Base-by-base conservation (phyloP, 192 early-diverging fungal species). In the Gryganskiella cystojenkinii region DNA sequence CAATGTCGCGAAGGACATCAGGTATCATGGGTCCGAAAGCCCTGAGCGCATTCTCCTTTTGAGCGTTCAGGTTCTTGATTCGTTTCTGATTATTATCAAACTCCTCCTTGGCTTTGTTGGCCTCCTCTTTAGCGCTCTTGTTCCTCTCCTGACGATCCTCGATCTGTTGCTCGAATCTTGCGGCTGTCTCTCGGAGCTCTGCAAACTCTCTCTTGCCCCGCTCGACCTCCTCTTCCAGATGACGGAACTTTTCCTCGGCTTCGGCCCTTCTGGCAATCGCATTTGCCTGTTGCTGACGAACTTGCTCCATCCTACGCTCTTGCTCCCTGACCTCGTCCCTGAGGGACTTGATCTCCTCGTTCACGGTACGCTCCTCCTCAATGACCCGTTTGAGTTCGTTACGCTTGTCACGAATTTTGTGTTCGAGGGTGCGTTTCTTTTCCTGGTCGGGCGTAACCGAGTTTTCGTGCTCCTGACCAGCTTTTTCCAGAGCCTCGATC, bases 21-120 rank as follows among this genome's bases (percentile, higher is more conserved):
- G 90, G 86, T 10, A 92, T 86, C 7, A 73, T 71, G 0, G 71
- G 55, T n/a, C 95, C 95, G 74, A 91, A 97, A 2, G 92, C 92
- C 19, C 69, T 86, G 43, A 97, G 65, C 5, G 84, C 72, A 63
- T 97, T 84, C n/a, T 84, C 75, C 34, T 85, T 87, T 46, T 92
- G 90, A 14, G 81, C 80, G 44, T 79, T 52, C 55, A 97, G 70
- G 5, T 89, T 64, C 24, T 79, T 61, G 28, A 92, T 72, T 3
- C 61, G 43, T 3, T 65, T 47, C 42, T 68, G 43, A 2, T 24
- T 25, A 11, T 82, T 30, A 17, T 13, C 31, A 20, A 71, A 46
- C 46, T 85, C 63, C 22, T 34, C 56, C 56, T 51, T 82, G 59
- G 14, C 49, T 52, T 31, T 42, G 19, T 30, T 19, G 46, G 65